Conservation (phyloP, 2,329 filamentous ascomycete genomes). For the Zopfia rhizophila region DNA sequence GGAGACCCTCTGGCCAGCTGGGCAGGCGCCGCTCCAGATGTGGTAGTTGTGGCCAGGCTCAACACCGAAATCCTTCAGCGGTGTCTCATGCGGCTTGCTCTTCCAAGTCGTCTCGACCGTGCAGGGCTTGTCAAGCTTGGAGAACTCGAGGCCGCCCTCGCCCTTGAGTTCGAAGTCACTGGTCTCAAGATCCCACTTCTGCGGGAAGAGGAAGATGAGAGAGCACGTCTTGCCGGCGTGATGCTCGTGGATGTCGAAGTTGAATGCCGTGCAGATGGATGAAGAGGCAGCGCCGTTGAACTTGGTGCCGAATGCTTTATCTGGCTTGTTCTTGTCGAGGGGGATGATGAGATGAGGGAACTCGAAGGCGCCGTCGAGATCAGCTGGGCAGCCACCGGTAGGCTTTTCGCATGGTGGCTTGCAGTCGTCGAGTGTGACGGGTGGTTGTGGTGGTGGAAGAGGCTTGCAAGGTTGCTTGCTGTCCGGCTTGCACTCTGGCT, state of each 20-base stretch:
- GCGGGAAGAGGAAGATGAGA: constrained; percentile 73
- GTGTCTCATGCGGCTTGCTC: too few species aligned
- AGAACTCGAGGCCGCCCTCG: constrained; percentile 64
- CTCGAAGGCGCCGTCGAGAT: constrained; percentile 39
- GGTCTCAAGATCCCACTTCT: constrained; percentile 66
- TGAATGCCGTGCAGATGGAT: constrained; percentile 69
- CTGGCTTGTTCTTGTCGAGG: constrained; percentile 64
- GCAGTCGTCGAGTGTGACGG: too few species aligned
- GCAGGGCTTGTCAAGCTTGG: constrained; percentile 60
- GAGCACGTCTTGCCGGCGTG: constrained; percentile 69
- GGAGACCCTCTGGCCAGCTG: constrained; percentile 62
- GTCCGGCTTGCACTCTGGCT: too few species aligned
- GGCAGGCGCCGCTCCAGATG: constrained; percentile 65
- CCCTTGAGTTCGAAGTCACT: constrained; percentile 67
- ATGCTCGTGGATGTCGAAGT: constrained; percentile 71
- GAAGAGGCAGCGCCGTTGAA: constrained; percentile 61
- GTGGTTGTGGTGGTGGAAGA: too few species aligned
- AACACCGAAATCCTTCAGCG: constrained; percentile 59
- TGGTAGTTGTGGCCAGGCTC: constrained; percentile 65
- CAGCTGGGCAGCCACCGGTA: constrained; percentile 33
- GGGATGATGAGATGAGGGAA: constrained; percentile 73
- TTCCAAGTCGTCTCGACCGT: constrained; percentile 63
- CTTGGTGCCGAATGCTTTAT: constrained; percentile 63
- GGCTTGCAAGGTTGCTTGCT: too few species aligned
- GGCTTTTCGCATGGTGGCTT: too few species aligned